Evolutionary conservation across 495 filamentous ascomycete species (phyloP).

Genomic region (Aspergillus heteromorphus): DNA sequence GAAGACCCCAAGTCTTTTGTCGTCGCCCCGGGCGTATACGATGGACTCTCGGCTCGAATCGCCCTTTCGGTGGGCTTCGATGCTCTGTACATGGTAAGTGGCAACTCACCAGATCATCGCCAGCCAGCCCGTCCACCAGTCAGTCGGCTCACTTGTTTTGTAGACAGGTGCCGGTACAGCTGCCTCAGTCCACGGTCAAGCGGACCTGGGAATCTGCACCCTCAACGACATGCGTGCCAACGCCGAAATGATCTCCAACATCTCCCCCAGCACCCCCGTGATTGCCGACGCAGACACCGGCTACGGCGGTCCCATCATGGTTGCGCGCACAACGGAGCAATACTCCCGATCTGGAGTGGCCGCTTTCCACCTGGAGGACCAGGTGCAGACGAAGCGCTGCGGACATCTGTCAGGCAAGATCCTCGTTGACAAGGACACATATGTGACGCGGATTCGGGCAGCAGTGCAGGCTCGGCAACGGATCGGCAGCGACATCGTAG

Average conservation of each 20-base stretch:
- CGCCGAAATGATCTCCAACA: conserved; percentile 39
- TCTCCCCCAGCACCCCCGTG: conserved; percentile 43
- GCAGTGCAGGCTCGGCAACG: conserved; percentile 46
- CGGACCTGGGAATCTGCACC: conserved; percentile 59
- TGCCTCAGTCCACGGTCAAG: conserved; percentile 59
- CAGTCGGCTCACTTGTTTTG: conserved; percentile 5
- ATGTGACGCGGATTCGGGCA: conserved; percentile 53
- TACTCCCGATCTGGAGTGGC: conserved; percentile 64
- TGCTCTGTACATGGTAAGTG: conserved; percentile 56
- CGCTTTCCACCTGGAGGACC: conserved; percentile 69
- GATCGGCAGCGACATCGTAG: conserved; percentile 54
- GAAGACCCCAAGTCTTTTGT: conserved; percentile 13
- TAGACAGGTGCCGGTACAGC: conserved; percentile 64
- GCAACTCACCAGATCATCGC: neutral
- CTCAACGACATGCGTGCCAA: conserved; percentile 43
- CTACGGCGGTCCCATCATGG: conserved; percentile 61
- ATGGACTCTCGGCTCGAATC: conserved; percentile 62
- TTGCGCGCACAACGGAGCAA: conserved; percentile 55
- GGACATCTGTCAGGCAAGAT: conserved; percentile 60
- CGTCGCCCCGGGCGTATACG: conserved; percentile 61
- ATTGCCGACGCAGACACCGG: conserved; percentile 71
- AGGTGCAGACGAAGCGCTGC: conserved; percentile 63
- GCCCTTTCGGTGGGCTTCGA: conserved; percentile 58
- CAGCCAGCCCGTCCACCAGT: neutral
- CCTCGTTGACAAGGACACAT: conserved; percentile 50